These are phyloP conservation scores for Lepidium didymum DNA, from an alignment of 345 rosid genomes.

Conservation along the genomic window DNA sequence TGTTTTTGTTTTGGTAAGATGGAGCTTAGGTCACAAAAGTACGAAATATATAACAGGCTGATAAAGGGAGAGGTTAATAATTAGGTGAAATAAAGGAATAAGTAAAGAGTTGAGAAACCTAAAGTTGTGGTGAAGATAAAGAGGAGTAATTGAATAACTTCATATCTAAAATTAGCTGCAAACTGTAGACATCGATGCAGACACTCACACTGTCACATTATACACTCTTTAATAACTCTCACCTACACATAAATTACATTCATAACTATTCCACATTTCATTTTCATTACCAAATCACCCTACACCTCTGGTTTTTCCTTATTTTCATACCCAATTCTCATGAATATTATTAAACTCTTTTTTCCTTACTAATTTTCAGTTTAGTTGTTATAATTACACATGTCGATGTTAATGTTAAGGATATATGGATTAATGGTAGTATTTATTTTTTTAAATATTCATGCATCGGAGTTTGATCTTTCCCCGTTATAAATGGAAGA, in stretches of 20 bases:
- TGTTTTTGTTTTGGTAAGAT: no score
- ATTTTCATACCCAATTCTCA: no score
- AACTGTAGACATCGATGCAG: slow-evolving; percentile 20
- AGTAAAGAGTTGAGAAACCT: not conserved
- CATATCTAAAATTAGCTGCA: slow-evolving; percentile 25
- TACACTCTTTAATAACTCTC: slow-evolving; percentile 22
- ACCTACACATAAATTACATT: slow-evolving; percentile 5
- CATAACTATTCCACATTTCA: slow-evolving; percentile 10
- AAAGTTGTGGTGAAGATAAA: slow-evolving; percentile 11
- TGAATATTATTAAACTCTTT: no score
- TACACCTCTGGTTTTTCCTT: not conserved
- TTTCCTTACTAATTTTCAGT: no score
- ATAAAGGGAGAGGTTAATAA: not conserved
- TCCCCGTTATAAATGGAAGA: no score
- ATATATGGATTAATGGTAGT: no score
- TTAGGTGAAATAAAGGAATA: slow-evolving; percentile 6
- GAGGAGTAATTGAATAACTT: slow-evolving; percentile 13
- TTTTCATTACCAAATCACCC: slow-evolving; percentile 12
- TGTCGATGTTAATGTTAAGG: no score
- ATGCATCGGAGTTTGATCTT: no score
- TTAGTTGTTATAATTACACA: no score
- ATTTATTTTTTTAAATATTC: no score
- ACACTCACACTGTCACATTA: slow-evolving; percentile 17
- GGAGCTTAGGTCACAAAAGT: not conserved
- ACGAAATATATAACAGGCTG: not conserved